Conservation (phyloP, 1,284 basidiomycete genomes). For the Fomitopsis pinicola region DNA sequence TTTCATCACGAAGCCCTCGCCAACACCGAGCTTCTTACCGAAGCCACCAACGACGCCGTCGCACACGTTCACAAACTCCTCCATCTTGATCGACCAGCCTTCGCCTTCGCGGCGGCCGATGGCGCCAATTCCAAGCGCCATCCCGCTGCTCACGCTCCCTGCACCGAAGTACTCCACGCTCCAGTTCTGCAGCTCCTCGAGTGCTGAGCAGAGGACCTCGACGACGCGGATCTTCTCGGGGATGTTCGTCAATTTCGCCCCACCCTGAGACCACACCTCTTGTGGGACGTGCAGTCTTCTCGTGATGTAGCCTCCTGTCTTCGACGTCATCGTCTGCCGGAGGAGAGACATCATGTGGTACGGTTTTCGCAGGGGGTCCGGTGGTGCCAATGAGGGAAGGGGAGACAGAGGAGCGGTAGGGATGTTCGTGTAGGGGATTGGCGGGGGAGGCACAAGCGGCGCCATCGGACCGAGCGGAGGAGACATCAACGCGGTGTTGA, state of each 20-base stretch:
- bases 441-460: slow-evolving; percentile 48
- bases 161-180: slow-evolving; percentile 72
- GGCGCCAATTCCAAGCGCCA: slow-evolving; percentile 66
- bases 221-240: slow-evolving; percentile 86
- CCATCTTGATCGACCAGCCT: slow-evolving; percentile 63
- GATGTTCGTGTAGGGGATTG: slow-evolving; percentile 47
- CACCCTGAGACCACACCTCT: slow-evolving; percentile 87
- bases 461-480: slow-evolving; percentile 28
- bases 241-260: slow-evolving; percentile 77
- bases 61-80: slow-evolving; percentile 72
- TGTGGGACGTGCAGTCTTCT: slow-evolving; percentile 84
- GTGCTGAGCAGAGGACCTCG: slow-evolving; percentile 68
- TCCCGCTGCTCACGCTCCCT: slow-evolving; percentile 69
- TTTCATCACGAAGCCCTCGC: slow-evolving; percentile 78
- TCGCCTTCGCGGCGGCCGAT: slow-evolving; percentile 71
- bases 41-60: slow-evolving; percentile 83
- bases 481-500: slow-evolving; percentile 49
- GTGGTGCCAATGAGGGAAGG: slow-evolving; percentile 63
- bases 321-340: slow-evolving; percentile 75
- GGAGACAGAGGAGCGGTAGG: slow-evolving; percentile 74
- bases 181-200: slow-evolving; percentile 69
- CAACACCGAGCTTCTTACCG: slow-evolving; percentile 86
- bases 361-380: slow-evolving; percentile 76
- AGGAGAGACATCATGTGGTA: slow-evolving; percentile 88
- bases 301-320: slow-evolving; percentile 85